phyloP scores from a whole-genome alignment of 1,139 yeast species.

The Debaryomycetaceae sp. region DNA sequence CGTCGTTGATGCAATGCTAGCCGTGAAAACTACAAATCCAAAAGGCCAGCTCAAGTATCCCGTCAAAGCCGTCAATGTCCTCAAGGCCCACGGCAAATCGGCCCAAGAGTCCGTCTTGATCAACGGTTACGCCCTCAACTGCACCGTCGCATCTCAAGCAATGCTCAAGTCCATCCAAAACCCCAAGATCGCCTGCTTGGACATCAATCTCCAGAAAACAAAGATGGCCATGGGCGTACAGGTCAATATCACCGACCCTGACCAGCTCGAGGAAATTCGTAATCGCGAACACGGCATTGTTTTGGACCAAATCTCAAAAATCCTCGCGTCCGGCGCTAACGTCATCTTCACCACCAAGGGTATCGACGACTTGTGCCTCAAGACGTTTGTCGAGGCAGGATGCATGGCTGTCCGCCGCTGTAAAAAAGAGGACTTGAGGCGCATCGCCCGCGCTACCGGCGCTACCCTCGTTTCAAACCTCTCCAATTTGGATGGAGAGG shows the following conservation, averaged over 20 bases:
- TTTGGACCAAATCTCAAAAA: conserved; percentile 77
- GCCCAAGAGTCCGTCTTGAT: conserved; percentile 77
- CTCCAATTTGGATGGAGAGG: conserved; percentile 96
- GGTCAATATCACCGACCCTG: conserved; percentile 94
- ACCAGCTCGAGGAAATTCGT: conserved; percentile 90
- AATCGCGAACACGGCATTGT: conserved; percentile 90
- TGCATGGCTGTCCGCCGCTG: conserved; percentile 98
- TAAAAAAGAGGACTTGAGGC: conserved; percentile 89
- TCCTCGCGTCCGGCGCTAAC: conserved; percentile 89
- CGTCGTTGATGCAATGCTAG: conserved; percentile 93
- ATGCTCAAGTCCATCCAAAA: conserved; percentile 67
- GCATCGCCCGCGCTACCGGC: conserved; percentile 98
- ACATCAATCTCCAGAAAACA: conserved; percentile 89
- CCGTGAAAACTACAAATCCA: conserved; percentile 82
- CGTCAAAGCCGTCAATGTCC: conserved; percentile 90
- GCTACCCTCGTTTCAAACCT: conserved; percentile 81
- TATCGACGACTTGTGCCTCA: conserved; percentile 91
- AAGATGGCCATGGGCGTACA: conserved; percentile 99
- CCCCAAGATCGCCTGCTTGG: conserved; percentile 89
- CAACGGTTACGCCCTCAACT: conserved; percentile 91
- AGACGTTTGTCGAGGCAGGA: conserved; percentile 90
- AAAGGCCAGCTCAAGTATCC: conserved; percentile 92
- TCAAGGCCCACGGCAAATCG: conserved; percentile 95
- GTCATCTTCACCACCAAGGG: conserved; percentile 97
- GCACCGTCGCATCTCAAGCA: conserved; percentile 97